Conservation (phyloP, 1,284 basidiomycete genomes). For the Ustilago trichophora region DNA sequence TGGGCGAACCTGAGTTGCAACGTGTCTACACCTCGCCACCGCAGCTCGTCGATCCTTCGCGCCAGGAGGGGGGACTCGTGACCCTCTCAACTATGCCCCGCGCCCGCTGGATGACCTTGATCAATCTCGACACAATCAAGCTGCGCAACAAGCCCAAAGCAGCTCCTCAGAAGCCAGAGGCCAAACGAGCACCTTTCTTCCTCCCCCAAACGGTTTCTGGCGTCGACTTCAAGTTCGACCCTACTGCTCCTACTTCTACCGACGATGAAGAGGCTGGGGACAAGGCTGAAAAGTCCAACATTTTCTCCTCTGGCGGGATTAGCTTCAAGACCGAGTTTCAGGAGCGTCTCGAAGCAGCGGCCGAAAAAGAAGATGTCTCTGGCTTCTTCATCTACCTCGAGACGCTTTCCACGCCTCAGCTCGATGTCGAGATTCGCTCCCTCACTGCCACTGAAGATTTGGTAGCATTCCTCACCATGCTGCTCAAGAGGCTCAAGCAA, state of each 20-base stretch:
- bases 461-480: conserved; percentile 77
- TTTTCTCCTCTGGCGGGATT: conserved; percentile 36
- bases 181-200: conserved; percentile 87
- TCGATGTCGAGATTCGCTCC: conserved; percentile 89
- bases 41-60: conserved; percentile 70
- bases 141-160: conserved; percentile 93
- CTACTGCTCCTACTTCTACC: conserved; percentile 12
- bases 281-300: conserved; percentile 19
- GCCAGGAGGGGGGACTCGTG: conserved; percentile 68
- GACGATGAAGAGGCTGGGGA: neutral
- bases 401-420: conserved; percentile 84
- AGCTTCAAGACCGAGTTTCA: conserved; percentile 54
- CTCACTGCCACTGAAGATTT: conserved; percentile 75
- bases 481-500: conserved; percentile 77
- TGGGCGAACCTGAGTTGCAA: conserved; percentile 52
- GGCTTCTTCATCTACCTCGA: conserved; percentile 85
- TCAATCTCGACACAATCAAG: conserved; percentile 95
- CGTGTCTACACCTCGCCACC: conserved; percentile 52
- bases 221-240: conserved; percentile 42
- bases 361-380: conserved; percentile 36
- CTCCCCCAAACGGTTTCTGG: conserved; percentile 70
- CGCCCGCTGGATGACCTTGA: conserved; percentile 91
- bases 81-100: conserved; percentile 92
- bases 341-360: conserved; percentile 42
- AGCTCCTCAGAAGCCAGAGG: conserved; percentile 89